A percentile compares a stretch with the other conserved stretches of the same genome.
Evolutionary conservation across 2,329 filamentous ascomycete genomes (phyloP).

Genomic region (Monilinia fructicola): DNA sequence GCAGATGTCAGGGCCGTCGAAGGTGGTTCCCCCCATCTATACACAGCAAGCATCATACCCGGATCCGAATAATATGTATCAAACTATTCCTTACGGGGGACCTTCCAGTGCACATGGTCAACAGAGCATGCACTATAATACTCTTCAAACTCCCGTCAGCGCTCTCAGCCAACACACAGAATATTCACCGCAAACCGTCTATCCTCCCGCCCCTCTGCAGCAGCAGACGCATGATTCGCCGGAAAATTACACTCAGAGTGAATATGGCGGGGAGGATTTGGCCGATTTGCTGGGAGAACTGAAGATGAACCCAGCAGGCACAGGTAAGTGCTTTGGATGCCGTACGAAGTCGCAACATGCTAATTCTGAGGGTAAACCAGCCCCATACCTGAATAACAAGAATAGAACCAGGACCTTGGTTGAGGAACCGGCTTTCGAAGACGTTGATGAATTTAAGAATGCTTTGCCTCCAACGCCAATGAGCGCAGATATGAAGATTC

Average conservation of each 20-base stretch:
- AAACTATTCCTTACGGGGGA: slow-evolving; percentile 42
- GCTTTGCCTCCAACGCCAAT: slow-evolving; percentile 65
- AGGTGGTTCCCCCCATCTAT: slow-evolving; percentile 46
- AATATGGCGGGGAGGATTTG: slow-evolving; percentile 65
- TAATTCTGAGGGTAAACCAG: slow-evolving; percentile 45
- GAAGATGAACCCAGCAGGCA: slow-evolving; percentile 82
- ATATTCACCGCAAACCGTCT: slow-evolving; percentile 52
- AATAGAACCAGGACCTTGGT: slow-evolving; percentile 48
- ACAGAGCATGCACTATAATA: slow-evolving; percentile 54
- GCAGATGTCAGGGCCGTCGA: slow-evolving; percentile 43
- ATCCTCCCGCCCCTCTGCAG: slow-evolving; percentile 52
- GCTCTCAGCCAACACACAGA: slow-evolving; percentile 53
- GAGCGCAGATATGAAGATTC: slow-evolving; percentile 72
- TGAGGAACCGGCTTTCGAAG: slow-evolving; percentile 65
- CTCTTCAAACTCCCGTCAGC: slow-evolving; percentile 50
- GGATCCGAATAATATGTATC: slow-evolving; percentile 44
- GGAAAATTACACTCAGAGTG: slow-evolving; percentile 58
- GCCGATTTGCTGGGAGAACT: slow-evolving; percentile 81
- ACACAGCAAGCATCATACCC: slow-evolving; percentile 51
- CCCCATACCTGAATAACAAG: slow-evolving; percentile 78
- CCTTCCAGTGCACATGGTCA: slow-evolving; percentile 47
- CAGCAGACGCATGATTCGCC: slow-evolving; percentile 43
- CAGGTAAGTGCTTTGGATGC: slow-evolving; percentile 59
- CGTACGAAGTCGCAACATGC: neutral
- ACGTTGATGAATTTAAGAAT: slow-evolving; percentile 70